Evolutionary conservation across 2,329 filamentous ascomycete species (phyloP), one percentile per base, ranked within the genome.

Genomic region (Lecanicillium sp.): DNA sequence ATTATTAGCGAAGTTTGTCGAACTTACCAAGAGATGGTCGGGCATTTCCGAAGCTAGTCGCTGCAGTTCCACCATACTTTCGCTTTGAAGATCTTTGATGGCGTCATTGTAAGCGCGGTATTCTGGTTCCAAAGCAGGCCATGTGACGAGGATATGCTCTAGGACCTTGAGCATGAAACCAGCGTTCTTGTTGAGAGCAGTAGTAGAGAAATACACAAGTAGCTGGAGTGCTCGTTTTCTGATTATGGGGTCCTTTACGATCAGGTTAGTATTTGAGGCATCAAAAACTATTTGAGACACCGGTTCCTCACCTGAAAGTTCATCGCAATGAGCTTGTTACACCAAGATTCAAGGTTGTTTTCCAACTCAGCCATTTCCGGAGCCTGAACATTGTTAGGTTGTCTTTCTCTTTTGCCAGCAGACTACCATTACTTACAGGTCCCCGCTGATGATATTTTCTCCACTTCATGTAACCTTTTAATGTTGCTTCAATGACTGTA

Each of bases 381-480:
- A 33, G 64, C 52, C 56, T 66, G 31, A 2, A 5, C n/a, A 6
- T 34, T 18, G 38, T 57, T 32, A 58, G 51, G 18, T 46, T 43
- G 18, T 44, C n/a, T 15, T 15, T 9, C 12, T 27, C 12, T 5
- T n/a, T 13, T 4, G 11, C 9, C 9, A 2, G 6, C 13, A 11
- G 29, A n/a, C n/a, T n/a, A n/a, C n/a, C 27, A 13, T 6, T 5
- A 36, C 59, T 37, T 49, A 64, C 59, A 37, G 54, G 48, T 38
- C 57, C 54, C 19, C 48, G 47, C 3, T 45, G 44, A 15, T 56
- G 49, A 17, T 52, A 47, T 42, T 49, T 52, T 46, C 70, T 72
- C 85, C 87, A 95, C 55, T 86, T 89, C 47, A 80, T 76, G 49
- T 89, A 95, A 2, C 90, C 92, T 56, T 89, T 95, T 20, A 96